Conservation (phyloP, 352 stramenopile species). For the Globisporangium cederbergense region DNA sequence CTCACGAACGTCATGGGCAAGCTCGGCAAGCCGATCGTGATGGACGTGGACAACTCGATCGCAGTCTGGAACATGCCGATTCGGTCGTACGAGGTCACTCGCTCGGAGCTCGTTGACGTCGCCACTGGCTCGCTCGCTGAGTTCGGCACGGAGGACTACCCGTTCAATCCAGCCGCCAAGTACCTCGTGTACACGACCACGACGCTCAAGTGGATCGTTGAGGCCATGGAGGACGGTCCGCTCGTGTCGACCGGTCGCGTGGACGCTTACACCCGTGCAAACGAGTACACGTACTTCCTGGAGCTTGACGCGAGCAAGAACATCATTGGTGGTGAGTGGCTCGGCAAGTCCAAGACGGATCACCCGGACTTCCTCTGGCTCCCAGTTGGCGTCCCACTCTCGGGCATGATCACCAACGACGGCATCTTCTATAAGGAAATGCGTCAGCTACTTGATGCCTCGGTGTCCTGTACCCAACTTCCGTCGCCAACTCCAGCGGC, state of each 20-base stretch:
- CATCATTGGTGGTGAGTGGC: constrained; percentile 17
- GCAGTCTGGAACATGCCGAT: constrained; percentile 58
- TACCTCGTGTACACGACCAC: constrained; percentile 40
- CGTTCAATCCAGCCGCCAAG: constrained; percentile 40
- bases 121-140: constrained; percentile 29
- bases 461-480: background rate
- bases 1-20: constrained; percentile 44
- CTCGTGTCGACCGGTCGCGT: constrained; percentile 7
- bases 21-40: constrained; percentile 34
- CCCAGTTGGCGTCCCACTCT: constrained; percentile 5
- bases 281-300: constrained; percentile 19
- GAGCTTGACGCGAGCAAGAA: constrained; percentile 14
- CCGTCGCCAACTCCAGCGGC: constrained; percentile 10
- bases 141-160: constrained; percentile 39
- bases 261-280: constrained; percentile 5
- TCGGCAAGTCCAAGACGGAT: constrained; percentile 8
- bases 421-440: constrained; percentile 20
- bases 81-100: constrained; percentile 32
- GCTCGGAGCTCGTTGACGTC: constrained; percentile 18
- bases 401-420: constrained; percentile 5
- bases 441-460: constrained; percentile 11
- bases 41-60: constrained; percentile 29
- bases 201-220: constrained; percentile 37
- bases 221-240: constrained; percentile 16
- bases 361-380: constrained; percentile 21